A percentile compares a stretch with the other conserved stretches of the same genome.
Evolutionary conservation across 2,329 filamentous ascomycete genomes (phyloP).

Genomic region (Lasiodiplodia citricola): DNA sequence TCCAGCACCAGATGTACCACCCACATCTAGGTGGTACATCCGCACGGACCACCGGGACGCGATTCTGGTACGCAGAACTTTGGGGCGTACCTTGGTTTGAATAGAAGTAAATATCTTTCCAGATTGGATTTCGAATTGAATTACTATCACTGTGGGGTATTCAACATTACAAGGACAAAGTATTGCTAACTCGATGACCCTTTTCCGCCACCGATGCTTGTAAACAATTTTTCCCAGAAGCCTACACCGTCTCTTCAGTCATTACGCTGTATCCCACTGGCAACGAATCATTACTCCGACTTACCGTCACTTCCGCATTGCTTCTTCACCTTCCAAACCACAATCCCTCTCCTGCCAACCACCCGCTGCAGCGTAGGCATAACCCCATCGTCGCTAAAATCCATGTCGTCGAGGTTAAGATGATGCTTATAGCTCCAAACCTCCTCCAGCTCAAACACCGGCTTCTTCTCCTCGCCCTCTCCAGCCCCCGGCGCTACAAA

Average conservation of each 20-base stretch:
- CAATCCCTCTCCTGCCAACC: constrained; percentile 56
- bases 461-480: not conserved
- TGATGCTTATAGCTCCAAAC: constrained; percentile 72
- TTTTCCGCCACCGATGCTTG: not conserved
- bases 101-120: not conserved
- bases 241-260: not conserved
- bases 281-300: not conserved
- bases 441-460: constrained; percentile 67
- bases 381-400: constrained; percentile 77
- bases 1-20: no score
- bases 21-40: no score
- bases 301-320: constrained; percentile 37
- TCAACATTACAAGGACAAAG: constrained; percentile 4
- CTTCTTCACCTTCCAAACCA: constrained; percentile 50
- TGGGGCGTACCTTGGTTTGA: no score
- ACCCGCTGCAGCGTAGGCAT: constrained; percentile 73
- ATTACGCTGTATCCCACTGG: not conserved
- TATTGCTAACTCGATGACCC: not conserved
- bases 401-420: constrained; percentile 79
- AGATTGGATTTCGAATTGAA: not conserved
- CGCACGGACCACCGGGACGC: no score
- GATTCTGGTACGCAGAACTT: no score
- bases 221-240: not conserved
- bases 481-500: constrained; percentile 38
- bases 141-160: not conserved